Conservation (phyloP, 148 eudicot species). For the Amaranthus palmeri region DNA sequence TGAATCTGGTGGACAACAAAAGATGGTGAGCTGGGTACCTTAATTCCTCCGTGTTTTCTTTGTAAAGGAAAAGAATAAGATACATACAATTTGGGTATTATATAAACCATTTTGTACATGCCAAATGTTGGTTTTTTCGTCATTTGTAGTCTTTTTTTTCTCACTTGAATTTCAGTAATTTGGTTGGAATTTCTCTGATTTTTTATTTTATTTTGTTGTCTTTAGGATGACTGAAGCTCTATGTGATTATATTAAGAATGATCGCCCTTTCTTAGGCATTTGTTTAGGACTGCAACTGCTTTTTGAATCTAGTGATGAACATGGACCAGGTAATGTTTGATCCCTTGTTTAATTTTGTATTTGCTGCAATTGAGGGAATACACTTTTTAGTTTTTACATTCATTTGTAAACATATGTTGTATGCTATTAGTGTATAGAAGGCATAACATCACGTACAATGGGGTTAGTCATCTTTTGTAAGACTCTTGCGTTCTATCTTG, state of each 20-base stretch:
- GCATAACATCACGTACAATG: too few relatives aligned
- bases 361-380: too few relatives aligned
- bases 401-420: too few relatives aligned
- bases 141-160: background rate
- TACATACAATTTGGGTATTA: background rate
- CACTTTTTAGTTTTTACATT: too few relatives aligned
- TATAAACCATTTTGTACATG: background rate
- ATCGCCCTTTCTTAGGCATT: slow-evolving; percentile 96
- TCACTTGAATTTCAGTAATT: too few relatives aligned
- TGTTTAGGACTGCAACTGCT: slow-evolving; percentile 95
- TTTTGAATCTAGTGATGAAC: slow-evolving; percentile 91
- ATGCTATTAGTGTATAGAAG: too few relatives aligned
- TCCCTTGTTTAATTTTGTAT: background rate
- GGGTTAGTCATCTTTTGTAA: too few relatives aligned
- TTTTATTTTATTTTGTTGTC: background rate
- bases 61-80: background rate
- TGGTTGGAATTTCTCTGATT: too few relatives aligned
- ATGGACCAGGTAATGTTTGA: slow-evolving; percentile 61
- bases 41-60: background rate
- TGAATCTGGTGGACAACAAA: too few relatives aligned
- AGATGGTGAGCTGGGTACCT: too few relatives aligned
- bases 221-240: slow-evolving; percentile 88
- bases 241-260: slow-evolving; percentile 73
- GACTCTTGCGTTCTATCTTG: too few relatives aligned
- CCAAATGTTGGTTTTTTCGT: background rate